phyloP scores from a whole-genome alignment of 176 grass and related monocot genomes.

The Tillandsia leiboldiana region DNA sequence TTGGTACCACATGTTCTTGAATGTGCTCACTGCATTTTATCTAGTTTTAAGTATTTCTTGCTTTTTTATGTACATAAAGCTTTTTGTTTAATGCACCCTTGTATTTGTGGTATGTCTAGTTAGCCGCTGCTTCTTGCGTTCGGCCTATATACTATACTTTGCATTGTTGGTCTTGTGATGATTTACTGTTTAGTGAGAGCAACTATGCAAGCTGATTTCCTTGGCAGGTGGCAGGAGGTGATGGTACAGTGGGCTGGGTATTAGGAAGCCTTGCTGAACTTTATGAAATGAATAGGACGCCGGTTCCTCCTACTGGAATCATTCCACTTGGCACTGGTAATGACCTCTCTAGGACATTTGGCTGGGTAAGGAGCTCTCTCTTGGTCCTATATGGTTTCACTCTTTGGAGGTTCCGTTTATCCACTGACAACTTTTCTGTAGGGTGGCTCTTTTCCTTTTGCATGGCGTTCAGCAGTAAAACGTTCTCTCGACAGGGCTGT shows the following conservation, averaged over 20 bases:
- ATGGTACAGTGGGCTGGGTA: constrained; percentile 93
- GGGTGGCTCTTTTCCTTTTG: constrained; percentile 96
- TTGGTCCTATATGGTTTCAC: background rate
- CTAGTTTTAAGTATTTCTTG: too few relatives aligned
- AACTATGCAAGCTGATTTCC: constrained; percentile 20
- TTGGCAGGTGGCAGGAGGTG: constrained; percentile 93
- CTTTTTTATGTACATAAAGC: too few relatives aligned
- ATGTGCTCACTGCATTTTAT: too few relatives aligned
- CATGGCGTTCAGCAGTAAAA: constrained; percentile 86
- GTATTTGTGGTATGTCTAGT: too few relatives aligned
- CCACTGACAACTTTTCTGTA: constrained; percentile 19
- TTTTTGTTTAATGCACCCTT: too few relatives aligned
- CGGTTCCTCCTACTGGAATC: constrained; percentile 84
- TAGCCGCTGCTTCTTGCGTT: background rate
- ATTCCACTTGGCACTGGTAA: constrained; percentile 98
- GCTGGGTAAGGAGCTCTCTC: constrained; percentile 61
- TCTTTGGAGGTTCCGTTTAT: constrained; percentile 14
- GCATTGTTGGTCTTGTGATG: background rate
- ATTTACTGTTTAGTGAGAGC: background rate
- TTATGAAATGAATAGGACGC: constrained; percentile 63
- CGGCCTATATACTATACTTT: background rate
- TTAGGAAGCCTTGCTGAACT: constrained; percentile 83
- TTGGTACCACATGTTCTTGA: too few relatives aligned
- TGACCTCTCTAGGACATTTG: constrained; percentile 87
- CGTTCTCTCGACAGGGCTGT: constrained; percentile 53